Conservation (phyloP, 805 yeast species). For the Priceomyces medius region DNA sequence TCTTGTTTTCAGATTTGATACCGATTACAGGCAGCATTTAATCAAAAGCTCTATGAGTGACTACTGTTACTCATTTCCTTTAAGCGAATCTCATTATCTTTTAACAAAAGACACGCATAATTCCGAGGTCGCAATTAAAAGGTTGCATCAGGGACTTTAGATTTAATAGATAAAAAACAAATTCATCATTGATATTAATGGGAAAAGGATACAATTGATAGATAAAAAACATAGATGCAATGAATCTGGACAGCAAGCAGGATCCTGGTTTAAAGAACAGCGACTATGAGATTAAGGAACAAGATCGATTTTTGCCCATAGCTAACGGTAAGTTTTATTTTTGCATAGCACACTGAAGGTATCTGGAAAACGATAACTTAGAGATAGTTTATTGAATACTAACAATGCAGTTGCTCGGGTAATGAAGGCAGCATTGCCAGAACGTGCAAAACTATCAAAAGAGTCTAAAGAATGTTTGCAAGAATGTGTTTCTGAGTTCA, state of each 20-base stretch:
- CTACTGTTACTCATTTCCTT: too few species aligned
- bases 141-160: constrained; percentile 1
- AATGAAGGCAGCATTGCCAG: constrained; percentile 73
- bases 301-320: constrained; percentile 43
- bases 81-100: too few species aligned
- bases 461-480: constrained; percentile 81
- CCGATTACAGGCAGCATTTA: too few species aligned
- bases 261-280: constrained; percentile 20
- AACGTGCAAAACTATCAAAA: constrained; percentile 71
- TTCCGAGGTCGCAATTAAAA: constrained; percentile 9
- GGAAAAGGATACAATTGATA: neutral
- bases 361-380: too few species aligned
- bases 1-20: too few species aligned
- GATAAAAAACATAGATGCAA: neutral
- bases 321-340: constrained; percentile 44
- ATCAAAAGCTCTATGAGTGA: too few species aligned
- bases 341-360: too few species aligned
- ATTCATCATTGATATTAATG: neutral
- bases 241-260: neutral
- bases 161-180: neutral
- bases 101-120: too few species aligned
- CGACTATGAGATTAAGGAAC: constrained; percentile 45
- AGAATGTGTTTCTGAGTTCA: constrained; percentile 80
- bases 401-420: constrained; percentile 54
- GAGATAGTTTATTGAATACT: too few species aligned